Evolutionary conservation across 1,284 basidiomycete genomes (phyloP), one percentile per base, ranked within the genome.

Genomic region (Gymnopus androsaceus): DNA sequence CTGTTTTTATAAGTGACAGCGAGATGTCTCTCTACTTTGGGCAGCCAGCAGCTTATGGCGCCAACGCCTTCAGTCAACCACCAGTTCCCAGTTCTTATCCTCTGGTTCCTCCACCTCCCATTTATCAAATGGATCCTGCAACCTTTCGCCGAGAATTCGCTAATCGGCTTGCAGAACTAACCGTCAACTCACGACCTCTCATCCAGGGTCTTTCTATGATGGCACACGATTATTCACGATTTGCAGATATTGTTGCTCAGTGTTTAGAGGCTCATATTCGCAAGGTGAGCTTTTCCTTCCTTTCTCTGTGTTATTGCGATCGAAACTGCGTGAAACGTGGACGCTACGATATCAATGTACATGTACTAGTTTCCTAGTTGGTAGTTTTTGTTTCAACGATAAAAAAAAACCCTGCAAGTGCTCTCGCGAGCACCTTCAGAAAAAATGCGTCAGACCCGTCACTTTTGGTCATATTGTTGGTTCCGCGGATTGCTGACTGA

Each of bases 151-250:
- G 84, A 73, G 89, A 92, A 72, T 94, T 90, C 73, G 73, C 83
- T 61, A 72, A 78, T 48, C 88, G 93, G 58, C 85, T 98, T 57
- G 79, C 85, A 66, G 84, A 90, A 63, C 87, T 99, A 60, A 95
- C 88, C 40, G 88, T 96, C 79, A 99, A 99, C 75, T 97, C 95
- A 63, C 90, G 95, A 68, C 92, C 94, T 14, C 88, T 98, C 63
- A 99, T 99, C 65, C 95, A 96, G 74, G 85, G 84, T 60, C 77
- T 99, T n/a, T 98, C 96, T 28, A 85, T 96, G 79, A 84, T 94
- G 66, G 95, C 97, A 33, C 90, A 94, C 77, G 90, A 96, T 59
- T 88, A 91, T 69, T 78, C 85, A 54, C 85, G 90, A 59, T 81
- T 88, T 74, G 87, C 92, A 62, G 84, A 88, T 57, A 84, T 94